Evolutionary conservation across 2,329 filamentous ascomycete species (phyloP).

Genomic region (Cyphellophora attinorum): DNA sequence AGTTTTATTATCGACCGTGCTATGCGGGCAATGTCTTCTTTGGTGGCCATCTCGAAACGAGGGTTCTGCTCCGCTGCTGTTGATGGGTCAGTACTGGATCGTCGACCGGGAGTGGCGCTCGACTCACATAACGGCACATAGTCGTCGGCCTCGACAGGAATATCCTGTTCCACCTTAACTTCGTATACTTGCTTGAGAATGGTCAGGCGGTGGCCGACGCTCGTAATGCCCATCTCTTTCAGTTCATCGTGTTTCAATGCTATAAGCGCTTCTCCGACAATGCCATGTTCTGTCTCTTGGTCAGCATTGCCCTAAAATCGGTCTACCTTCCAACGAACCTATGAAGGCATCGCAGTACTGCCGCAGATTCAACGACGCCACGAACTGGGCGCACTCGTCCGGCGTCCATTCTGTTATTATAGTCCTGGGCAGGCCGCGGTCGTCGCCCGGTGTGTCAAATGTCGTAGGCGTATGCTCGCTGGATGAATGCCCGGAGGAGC

Average conservation of each 20-base stretch:
- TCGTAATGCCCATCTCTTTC: slow-evolving; percentile 87
- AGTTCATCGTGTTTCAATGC: slow-evolving; percentile 85
- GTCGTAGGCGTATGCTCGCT: slow-evolving; percentile 56
- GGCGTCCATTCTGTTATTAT: slow-evolving; percentile 56
- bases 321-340: slow-evolving; percentile 48
- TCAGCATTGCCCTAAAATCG: slow-evolving; percentile 5
- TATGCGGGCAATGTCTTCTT: slow-evolving; percentile 85
- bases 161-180: slow-evolving; percentile 85
- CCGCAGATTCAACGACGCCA: slow-evolving; percentile 65
- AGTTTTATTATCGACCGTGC: slow-evolving; percentile 82
- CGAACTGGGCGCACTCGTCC: slow-evolving; percentile 84
- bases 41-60: slow-evolving; percentile 75
- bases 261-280: slow-evolving; percentile 83
- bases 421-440: slow-evolving; percentile 43
- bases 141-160: slow-evolving; percentile 83
- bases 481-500: slow-evolving; percentile 48
- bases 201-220: slow-evolving; percentile 86
- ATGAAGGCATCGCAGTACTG: slow-evolving; percentile 78
- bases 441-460: slow-evolving; percentile 42
- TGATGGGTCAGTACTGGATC: slow-evolving; percentile 4
- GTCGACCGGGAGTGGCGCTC: slow-evolving; percentile 2
- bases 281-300: slow-evolving; percentile 66
- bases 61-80: slow-evolving; percentile 80
- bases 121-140: slow-evolving; percentile 82
- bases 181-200: slow-evolving; percentile 96